Percentiles rank a stretch among this genome's conserved stretches.
Conservation (phyloP, 129 eudicot species). For the Escallonia herrerae region DNA sequence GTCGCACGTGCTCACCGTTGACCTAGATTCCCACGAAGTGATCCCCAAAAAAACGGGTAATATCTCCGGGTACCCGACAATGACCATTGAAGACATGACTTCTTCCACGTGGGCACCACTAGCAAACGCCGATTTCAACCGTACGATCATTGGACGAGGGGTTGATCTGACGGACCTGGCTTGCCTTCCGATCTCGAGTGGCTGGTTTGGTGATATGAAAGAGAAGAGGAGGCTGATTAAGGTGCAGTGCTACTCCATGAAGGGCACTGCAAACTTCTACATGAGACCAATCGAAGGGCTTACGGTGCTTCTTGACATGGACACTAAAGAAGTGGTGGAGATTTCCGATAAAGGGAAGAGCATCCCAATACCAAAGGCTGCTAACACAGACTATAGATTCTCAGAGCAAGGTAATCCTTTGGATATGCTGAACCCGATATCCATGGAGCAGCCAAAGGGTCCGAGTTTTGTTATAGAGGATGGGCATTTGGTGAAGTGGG, state of each 20-base stretch:
- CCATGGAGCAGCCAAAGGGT: constrained; percentile 92
- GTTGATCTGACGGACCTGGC: constrained; percentile 71
- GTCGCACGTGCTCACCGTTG: constrained; percentile 55
- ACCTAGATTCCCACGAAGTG: constrained; percentile 38
- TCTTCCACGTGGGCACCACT: constrained; percentile 58
- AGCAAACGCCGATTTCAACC: constrained; percentile 61
- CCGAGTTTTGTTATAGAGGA: constrained; percentile 67
- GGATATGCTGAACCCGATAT: constrained; percentile 69
- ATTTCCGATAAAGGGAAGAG: constrained; percentile 51
- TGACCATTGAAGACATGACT: constrained; percentile 83
- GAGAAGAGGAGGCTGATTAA: constrained; percentile 72
- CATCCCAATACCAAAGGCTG: constrained; percentile 83
- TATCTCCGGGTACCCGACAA: constrained; percentile 72
- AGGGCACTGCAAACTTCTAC: constrained; percentile 78
- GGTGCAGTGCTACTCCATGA: constrained; percentile 66
- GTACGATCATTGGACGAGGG: constrained; percentile 67
- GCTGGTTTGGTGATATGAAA: constrained; percentile 74
- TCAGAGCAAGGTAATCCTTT: constrained; percentile 41
- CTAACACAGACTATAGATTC: constrained; percentile 77
- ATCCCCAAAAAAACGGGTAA: constrained; percentile 25
- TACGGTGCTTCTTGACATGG: constrained; percentile 69
- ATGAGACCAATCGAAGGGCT: constrained; percentile 98
- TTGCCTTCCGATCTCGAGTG: constrained; percentile 80
- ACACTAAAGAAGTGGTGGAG: constrained; percentile 57
- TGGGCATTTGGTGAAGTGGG: constrained; percentile 78